phyloP scores from a whole-genome alignment of 2,329 filamentous ascomycete species.

The Colletotrichum spaethianum region DNA sequence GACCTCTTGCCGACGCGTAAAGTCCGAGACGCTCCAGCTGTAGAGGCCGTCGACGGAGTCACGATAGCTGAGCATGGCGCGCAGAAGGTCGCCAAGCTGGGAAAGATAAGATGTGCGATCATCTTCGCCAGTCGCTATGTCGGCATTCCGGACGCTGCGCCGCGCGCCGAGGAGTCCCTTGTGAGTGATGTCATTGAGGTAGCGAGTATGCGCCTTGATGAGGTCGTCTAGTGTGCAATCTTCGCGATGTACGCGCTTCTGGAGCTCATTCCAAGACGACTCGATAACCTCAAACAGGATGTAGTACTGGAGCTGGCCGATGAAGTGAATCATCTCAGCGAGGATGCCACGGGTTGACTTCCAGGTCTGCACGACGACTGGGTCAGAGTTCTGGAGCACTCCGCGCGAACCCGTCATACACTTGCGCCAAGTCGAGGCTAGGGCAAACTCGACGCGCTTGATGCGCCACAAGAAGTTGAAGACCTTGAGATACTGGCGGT shows the following conservation, averaged over 20 bases:
- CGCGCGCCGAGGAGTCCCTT: constrained; percentile 91
- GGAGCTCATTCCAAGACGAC: constrained; percentile 92
- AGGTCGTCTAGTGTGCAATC: constrained; percentile 95
- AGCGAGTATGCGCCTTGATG: constrained; percentile 90
- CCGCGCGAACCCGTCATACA: constrained; percentile 96
- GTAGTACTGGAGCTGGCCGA: constrained; percentile 97
- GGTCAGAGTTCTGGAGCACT: constrained; percentile 83
- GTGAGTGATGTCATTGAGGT: constrained; percentile 93
- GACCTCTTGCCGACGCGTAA: constrained; percentile 89
- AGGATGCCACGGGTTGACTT: constrained; percentile 89
- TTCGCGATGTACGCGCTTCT: constrained; percentile 85
- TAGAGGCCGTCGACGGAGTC: constrained; percentile 95
- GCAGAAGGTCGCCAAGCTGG: constrained; percentile 92
- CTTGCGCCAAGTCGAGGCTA: constrained; percentile 91
- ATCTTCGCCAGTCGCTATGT: constrained; percentile 67
- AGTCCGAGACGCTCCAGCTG: constrained; percentile 94
- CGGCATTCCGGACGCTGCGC: constrained; percentile 57
- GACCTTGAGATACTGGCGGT: constrained; percentile 96
- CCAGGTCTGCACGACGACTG: constrained; percentile 83
- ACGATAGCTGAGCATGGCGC: constrained; percentile 93
- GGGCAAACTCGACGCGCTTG: constrained; percentile 95
- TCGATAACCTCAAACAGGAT: constrained; percentile 99
- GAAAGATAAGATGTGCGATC: constrained; percentile 85
- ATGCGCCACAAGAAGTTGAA: constrained; percentile 99
- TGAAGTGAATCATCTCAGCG: constrained; percentile 98